Percentiles rank a stretch among this genome's conserved stretches.
Evolutionary conservation across 2,329 filamentous ascomycete species (phyloP).

Genomic region (Alternaria ethzedia): DNA sequence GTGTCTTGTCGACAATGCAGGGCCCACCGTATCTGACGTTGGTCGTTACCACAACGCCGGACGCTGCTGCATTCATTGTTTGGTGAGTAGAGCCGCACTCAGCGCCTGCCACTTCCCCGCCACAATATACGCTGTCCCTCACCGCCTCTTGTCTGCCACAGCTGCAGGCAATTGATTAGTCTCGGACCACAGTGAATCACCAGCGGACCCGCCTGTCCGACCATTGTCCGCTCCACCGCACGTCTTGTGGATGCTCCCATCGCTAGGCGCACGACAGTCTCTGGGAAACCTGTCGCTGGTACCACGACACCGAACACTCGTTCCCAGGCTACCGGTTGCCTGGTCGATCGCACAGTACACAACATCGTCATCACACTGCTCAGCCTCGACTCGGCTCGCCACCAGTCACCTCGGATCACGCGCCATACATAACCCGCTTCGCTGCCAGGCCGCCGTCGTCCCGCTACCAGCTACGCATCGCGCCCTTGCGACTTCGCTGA

Average conservation of each 20-base stretch:
- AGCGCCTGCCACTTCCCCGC: conserved; percentile 3
- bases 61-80: conserved; percentile 8
- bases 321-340: conserved; percentile 10
- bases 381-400: conserved; percentile 19
- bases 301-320: conserved; percentile 18
- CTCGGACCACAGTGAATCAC: conserved; percentile 4
- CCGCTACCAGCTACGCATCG: conserved; percentile 14
- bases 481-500: conserved; percentile 12
- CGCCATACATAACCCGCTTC: conserved; percentile 25
- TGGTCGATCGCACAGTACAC: conserved; percentile 21
- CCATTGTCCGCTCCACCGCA: conserved; percentile 17
- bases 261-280: conserved; percentile 24
- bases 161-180: conserved; percentile 1
- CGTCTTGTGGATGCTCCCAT: conserved; percentile 35
- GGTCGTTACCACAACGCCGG: conserved; percentile 18
- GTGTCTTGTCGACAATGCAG: conserved; percentile 9
- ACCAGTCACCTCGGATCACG: conserved; percentile 26
- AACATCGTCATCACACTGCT: conserved; percentile 19
- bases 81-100: conserved; percentile 7
- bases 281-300: conserved; percentile 31
- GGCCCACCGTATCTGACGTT: conserved; percentile 8
- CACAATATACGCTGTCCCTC: conserved; percentile 18
- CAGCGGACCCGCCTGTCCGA: conserved; percentile 4
- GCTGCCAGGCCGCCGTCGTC: conserved; percentile 17
- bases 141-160: conserved; percentile 23